These are phyloP conservation scores for Aureobasidium sp. DNA, from an alignment of 2,329 filamentous ascomycete genomes.

Conservation along the genomic window DNA sequence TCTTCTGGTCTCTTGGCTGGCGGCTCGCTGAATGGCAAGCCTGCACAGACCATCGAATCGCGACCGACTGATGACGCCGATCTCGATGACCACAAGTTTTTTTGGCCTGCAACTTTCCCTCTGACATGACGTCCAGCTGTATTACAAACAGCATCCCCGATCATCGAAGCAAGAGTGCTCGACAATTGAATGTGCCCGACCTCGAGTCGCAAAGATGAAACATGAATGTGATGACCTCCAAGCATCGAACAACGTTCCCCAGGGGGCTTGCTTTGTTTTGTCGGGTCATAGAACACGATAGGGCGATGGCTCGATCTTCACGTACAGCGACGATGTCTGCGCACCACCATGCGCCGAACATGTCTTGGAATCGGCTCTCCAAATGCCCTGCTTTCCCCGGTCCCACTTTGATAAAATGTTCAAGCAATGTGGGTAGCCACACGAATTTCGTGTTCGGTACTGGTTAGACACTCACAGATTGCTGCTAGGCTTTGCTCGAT, in stretches of 20 bases:
- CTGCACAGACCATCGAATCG: background rate
- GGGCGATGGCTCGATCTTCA: slow-evolving; percentile 6
- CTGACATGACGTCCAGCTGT: background rate
- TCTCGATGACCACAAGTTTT: background rate
- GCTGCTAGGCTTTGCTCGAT: background rate
- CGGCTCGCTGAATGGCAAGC: background rate
- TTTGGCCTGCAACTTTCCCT: background rate
- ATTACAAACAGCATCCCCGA: background rate
- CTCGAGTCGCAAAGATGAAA: too few relatives aligned
- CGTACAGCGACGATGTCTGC: background rate
- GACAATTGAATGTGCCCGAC: background rate
- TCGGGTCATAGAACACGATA: background rate
- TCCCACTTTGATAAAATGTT: background rate
- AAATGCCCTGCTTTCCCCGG: background rate
- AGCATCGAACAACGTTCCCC: background rate
- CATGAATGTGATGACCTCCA: background rate
- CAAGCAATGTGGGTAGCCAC: background rate
- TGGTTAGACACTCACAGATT: background rate
- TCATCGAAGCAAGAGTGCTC: background rate
- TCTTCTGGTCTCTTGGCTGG: background rate
- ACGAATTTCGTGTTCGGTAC: background rate
- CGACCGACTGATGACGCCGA: background rate
- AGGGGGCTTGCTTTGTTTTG: slow-evolving; percentile 1
- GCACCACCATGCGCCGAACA: slow-evolving; percentile 5
- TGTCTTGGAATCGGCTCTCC: background rate